These are phyloP conservation scores for Obba rivulosa DNA, from an alignment of 768 basidiomycete genomes.

Conservation along the genomic window DNA sequence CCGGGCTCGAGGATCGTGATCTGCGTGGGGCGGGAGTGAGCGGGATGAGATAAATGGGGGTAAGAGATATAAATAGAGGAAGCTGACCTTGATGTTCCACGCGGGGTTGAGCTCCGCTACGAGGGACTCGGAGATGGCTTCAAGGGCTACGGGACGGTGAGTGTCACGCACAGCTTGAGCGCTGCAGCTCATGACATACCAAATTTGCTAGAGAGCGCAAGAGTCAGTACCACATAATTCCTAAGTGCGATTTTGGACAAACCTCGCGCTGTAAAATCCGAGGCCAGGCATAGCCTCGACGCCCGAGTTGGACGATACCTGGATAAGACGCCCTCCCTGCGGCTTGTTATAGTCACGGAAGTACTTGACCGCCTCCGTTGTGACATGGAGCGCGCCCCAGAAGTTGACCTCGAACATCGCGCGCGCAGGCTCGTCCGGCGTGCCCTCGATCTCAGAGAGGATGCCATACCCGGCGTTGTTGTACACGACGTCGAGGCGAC, in stretches of 20 bases:
- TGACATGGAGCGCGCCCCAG: slow-evolving; percentile 25
- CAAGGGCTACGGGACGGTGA: slow-evolving; percentile 21
- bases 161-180: neutral
- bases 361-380: slow-evolving; percentile 25
- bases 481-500: slow-evolving; percentile 22
- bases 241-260: neutral
- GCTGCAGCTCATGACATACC: slow-evolving; percentile 1
- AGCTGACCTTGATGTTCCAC: slow-evolving; percentile 31
- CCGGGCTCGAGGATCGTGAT: slow-evolving; percentile 9
- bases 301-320: slow-evolving; percentile 26
- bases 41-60: neutral
- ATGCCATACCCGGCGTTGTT: slow-evolving; percentile 20
- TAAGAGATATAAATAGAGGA: neutral
- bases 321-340: slow-evolving; percentile 28
- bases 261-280: slow-evolving; percentile 10
- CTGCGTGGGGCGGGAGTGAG: neutral
- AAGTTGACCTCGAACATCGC: slow-evolving; percentile 21
- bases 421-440: slow-evolving; percentile 10
- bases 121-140: slow-evolving; percentile 24
- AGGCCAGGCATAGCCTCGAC: slow-evolving; percentile 8
- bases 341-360: slow-evolving; percentile 35
- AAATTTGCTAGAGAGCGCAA: slow-evolving; percentile 12
- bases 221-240: neutral
- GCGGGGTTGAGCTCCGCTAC: slow-evolving; percentile 28
- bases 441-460: slow-evolving; percentile 16